Evolutionary conservation across 805 yeast species (phyloP), one percentile per base, ranked within the genome.

Genomic region (Wickerhamiella alocasiicola): DNA sequence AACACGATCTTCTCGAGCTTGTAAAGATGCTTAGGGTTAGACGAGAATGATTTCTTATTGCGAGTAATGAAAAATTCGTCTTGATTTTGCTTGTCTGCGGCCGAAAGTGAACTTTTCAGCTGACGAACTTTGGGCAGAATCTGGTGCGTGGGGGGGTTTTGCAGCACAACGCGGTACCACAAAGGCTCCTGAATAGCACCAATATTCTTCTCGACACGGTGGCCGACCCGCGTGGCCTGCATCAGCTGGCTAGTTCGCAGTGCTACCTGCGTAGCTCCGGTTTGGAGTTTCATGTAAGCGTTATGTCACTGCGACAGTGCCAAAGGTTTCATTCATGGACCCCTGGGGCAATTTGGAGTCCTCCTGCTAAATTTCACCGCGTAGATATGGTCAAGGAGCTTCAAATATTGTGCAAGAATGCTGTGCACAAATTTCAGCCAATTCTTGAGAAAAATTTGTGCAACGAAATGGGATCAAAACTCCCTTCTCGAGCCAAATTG

Each of bases 161-260:
- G 68, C 3, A 82, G 81, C 12, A 91, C 84, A 5, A 81, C 88
- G 47, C 78, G 76, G 60, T 70, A 84, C 98, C 97, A 91, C 1
- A 78, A 78, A 2, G 98, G 98, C 53, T 80, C 78, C 24, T 69
- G 61, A 24, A 60, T 66, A 35, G 84, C 67, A 31, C 49, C 32
- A 25, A 43, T 36, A 12, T 11, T 44, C 31, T 47, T 47, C 13
- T 34, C 31, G 9, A 40, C 45, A n/a, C 78, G 64, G 9, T 30
- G 27, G 25, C 35, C 35, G 12, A 23, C 35, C n/a, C 41, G 11
- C 1, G 93, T 88, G 0, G 81, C 70, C 51, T 67, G 68, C 47
- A 88, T 62, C 51, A 76, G 76, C 44, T 79, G 77, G 2, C 95
- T 78, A 0, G 95, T 81, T 53, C 85, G 73, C 59, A 81, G 81